phyloP scores from a whole-genome alignment of 768 basidiomycete species.

The Lentinula sp. region DNA sequence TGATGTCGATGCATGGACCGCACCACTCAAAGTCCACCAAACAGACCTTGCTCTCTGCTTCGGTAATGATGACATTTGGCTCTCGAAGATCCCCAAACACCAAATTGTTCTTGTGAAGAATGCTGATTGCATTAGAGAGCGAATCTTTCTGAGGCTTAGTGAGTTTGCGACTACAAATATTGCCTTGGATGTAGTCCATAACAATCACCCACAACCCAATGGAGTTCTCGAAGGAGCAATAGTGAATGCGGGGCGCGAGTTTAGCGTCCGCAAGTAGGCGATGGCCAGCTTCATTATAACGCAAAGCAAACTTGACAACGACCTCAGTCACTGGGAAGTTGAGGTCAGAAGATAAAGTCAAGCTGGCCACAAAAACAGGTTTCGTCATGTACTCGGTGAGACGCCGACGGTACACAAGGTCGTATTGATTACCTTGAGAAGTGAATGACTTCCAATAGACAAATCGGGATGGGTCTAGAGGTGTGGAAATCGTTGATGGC shows the following conservation, averaged over 20 bases:
- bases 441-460: background rate
- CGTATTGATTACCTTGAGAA: background rate
- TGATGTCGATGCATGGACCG: background rate
- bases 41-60: background rate
- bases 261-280: background rate
- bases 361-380: background rate
- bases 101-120: conserved; percentile 11
- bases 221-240: background rate
- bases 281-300: background rate
- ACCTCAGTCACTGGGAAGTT: background rate
- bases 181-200: background rate
- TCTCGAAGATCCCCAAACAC: conserved; percentile 16
- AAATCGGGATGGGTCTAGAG: background rate
- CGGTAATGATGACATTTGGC: conserved; percentile 8
- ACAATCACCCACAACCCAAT: conserved; percentile 1
- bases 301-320: background rate
- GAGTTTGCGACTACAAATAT: background rate
- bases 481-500: too few species aligned
- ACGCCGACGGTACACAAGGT: background rate
- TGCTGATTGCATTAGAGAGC: conserved; percentile 1
- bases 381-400: background rate
- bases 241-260: background rate
- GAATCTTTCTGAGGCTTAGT: background rate
- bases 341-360: background rate
- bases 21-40: conserved; percentile 20